Evolutionary conservation across 1,284 basidiomycete genomes (phyloP), one percentile per base, ranked within the genome.

Genomic region (Thelephora terrestris): DNA sequence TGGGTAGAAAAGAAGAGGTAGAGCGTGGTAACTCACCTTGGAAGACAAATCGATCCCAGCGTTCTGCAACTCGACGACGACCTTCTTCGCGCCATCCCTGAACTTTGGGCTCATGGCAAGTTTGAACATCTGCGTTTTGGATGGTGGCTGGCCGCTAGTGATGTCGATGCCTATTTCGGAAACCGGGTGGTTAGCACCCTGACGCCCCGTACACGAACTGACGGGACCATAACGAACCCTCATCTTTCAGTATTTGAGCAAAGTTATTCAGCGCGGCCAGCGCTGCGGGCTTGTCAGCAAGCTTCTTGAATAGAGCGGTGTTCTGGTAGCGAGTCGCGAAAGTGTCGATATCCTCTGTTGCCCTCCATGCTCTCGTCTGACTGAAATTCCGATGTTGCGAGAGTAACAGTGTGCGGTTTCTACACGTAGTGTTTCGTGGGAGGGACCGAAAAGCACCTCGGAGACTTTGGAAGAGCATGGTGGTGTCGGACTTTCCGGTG

Each of bases 31-130:
- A 32, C 29, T 3, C 29, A 63, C 75, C 62, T 71, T 61, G 32
- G 68, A 64, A 34, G 61, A 65, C 36, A 79, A 46, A 56, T 82
- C 73, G 17, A 85, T 61, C 0, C 79, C 81, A 34, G 77, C 78
- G 38, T 77, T 78, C 49, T 74, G 64, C 53, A 84, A 60, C 51
- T 75, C 75, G n/a, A 69, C 68, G 47, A 67, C 65, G 17, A 81
- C 64, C 40, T 63, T 66, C 55, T 69, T 67, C 32, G 73, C 67
- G 29, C 69, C 71, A 43, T 62, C 66, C 48, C 75, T 66, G 48
- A 83, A 77, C 45, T 76, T 75, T 3, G 73, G 56, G 53, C 70
- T 78, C 48, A 72, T 65, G 18, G 74, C 64, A 34, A 84, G 62
- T 52, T 75, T 68, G 42, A 74, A 20, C 52, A 58, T 55, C 6